A percentile compares a stretch with the other conserved stretches of the same genome.
Evolutionary conservation across 2,329 filamentous ascomycete genomes (phyloP).

Genomic region (Penicillium sp.): DNA sequence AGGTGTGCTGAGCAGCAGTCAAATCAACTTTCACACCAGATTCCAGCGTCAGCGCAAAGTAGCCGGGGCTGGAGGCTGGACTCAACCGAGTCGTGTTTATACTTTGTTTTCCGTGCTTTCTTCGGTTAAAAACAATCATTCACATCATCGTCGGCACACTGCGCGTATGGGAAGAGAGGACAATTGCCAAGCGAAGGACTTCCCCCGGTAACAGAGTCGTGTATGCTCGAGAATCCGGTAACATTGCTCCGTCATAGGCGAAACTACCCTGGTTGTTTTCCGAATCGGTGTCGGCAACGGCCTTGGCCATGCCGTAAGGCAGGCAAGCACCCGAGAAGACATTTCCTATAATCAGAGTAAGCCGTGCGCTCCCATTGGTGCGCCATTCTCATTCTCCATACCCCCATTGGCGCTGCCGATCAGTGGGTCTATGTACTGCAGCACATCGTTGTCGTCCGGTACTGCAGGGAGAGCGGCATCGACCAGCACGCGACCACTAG

Average conservation of each 20-base stretch:
- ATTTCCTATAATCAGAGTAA: slow-evolving; percentile 41
- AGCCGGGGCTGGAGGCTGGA: slow-evolving; percentile 64
- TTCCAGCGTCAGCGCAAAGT: slow-evolving; percentile 61
- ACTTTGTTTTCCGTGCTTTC: slow-evolving; percentile 47
- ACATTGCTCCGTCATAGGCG: slow-evolving; percentile 52
- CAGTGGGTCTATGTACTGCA: slow-evolving; percentile 50
- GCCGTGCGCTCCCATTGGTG: background rate
- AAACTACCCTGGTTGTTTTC: slow-evolving; percentile 56
- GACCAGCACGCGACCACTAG: slow-evolving; percentile 9
- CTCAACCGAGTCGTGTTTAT: slow-evolving; percentile 52
- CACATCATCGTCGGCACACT: slow-evolving; percentile 60
- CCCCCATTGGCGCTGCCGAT: slow-evolving; percentile 54
- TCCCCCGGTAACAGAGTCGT: slow-evolving; percentile 52
- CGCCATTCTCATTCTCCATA: slow-evolving; percentile 15
- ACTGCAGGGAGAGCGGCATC: slow-evolving; percentile 7
- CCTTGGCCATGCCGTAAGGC: slow-evolving; percentile 57
- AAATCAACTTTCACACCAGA: no score
- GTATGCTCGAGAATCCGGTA: slow-evolving; percentile 52
- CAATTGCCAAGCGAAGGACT: slow-evolving; percentile 69
- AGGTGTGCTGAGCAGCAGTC: no score
- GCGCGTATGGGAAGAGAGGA: slow-evolving; percentile 64
- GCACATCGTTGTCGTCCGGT: slow-evolving; percentile 38
- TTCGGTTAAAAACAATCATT: slow-evolving; percentile 62
- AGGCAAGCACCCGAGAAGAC: slow-evolving; percentile 57
- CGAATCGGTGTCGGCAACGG: slow-evolving; percentile 54